These are phyloP conservation scores for Podila minutissima DNA, from an alignment of 192 early-diverging fungal genomes.

Conservation along the genomic window DNA sequence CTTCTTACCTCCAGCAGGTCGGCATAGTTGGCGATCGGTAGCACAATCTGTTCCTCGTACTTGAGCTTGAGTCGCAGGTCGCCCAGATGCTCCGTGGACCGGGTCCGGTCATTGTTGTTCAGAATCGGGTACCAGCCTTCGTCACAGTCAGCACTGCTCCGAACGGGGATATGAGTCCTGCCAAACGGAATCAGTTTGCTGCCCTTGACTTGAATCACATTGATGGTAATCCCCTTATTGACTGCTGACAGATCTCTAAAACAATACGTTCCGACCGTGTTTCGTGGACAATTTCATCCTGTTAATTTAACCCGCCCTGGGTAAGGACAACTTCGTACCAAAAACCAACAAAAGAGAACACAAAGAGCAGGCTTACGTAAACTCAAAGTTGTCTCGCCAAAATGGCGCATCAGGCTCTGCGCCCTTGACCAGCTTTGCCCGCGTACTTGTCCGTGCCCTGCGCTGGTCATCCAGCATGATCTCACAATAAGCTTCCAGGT, in stretches of 20 bases:
- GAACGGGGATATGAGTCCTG: constrained; percentile 28
- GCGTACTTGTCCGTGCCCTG: constrained; percentile 48
- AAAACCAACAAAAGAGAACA: background rate
- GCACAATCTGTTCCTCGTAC: constrained; percentile 54
- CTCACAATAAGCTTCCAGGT: constrained; percentile 56
- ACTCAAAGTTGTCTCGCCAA: constrained; percentile 57
- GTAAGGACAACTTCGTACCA: too few species aligned
- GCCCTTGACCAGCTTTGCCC: constrained; percentile 23
- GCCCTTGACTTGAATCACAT: constrained; percentile 39
- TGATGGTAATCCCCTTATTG: constrained; percentile 39
- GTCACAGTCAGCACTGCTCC: constrained; percentile 22
- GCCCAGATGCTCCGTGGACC: constrained; percentile 35
- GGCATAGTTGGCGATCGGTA: constrained; percentile 47
- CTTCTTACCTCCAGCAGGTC: constrained; percentile 50
- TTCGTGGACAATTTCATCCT: too few species aligned
- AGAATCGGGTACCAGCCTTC: constrained; percentile 48
- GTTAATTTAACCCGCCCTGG: too few species aligned
- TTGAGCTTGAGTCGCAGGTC: constrained; percentile 50
- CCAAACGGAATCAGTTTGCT: constrained; percentile 32
- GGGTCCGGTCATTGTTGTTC: constrained; percentile 25
- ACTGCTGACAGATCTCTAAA: constrained; percentile 28
- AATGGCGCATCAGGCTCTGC: constrained; percentile 38
- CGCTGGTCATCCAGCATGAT: constrained; percentile 56
- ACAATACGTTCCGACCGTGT: background rate
- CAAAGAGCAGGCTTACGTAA: constrained; percentile 41